Percentiles rank a stretch among this genome's conserved stretches.
Conservation (phyloP, 202 grass and related monocot genomes). For the Panicum hallii region DNA sequence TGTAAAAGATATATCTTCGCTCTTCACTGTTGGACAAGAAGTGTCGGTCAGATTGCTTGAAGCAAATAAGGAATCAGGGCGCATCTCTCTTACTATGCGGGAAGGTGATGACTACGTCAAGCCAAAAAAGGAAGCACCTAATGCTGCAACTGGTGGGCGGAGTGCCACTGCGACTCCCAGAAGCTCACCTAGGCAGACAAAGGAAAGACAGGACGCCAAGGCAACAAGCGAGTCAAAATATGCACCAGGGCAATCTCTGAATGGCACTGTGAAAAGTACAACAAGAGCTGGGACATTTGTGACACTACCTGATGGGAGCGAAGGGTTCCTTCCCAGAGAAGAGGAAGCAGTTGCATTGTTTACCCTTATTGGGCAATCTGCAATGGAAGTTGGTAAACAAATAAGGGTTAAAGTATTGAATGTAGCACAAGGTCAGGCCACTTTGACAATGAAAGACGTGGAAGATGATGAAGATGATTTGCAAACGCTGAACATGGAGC, state of each 20-base stretch:
- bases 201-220: slow-evolving; percentile 46
- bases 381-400: slow-evolving; percentile 67
- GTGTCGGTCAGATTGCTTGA: slow-evolving; percentile 84
- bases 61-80: slow-evolving; percentile 65
- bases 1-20: slow-evolving; percentile 82
- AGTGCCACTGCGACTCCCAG: slow-evolving; percentile 46
- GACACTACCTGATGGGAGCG: slow-evolving; percentile 71
- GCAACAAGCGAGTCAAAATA: slow-evolving; percentile 53
- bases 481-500: slow-evolving; percentile 58
- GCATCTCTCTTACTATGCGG: slow-evolving; percentile 93
- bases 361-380: slow-evolving; percentile 68
- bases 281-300: slow-evolving; percentile 77
- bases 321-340: slow-evolving; percentile 91
- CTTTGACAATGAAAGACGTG: slow-evolving; percentile 85
- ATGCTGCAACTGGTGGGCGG: slow-evolving; percentile 44
- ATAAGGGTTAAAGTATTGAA: slow-evolving; percentile 79
- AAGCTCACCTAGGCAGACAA: slow-evolving; percentile 60
- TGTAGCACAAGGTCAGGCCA: slow-evolving; percentile 67
- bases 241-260: slow-evolving; percentile 62
- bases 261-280: slow-evolving; percentile 69
- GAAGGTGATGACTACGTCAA: slow-evolving; percentile 62
- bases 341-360: slow-evolving; percentile 71
- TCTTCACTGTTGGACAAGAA: slow-evolving; percentile 90
- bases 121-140: slow-evolving; percentile 56
- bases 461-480: slow-evolving; percentile 73